These are phyloP conservation scores for Boletus rufocinnamomeus DNA, from an alignment of 768 basidiomycete genomes.

Conservation along the genomic window DNA sequence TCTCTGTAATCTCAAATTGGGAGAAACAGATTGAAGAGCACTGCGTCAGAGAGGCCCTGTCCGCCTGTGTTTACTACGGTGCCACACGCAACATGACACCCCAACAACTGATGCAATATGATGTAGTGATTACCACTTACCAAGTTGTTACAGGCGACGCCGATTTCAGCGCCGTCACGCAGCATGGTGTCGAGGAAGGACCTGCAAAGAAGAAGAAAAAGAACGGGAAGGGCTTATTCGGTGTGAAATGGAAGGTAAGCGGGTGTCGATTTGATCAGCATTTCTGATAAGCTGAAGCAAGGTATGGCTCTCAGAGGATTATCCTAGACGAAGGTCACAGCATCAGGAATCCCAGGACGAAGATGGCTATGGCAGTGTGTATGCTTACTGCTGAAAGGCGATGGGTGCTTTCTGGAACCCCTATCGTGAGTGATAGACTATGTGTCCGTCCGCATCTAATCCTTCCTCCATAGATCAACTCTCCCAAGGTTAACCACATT, in stretches of 20 bases:
- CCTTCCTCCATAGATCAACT: constrained; percentile 60
- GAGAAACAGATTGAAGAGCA: constrained; percentile 83
- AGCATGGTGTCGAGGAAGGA: constrained; percentile 21
- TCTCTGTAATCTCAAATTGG: constrained; percentile 88
- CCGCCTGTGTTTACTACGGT: constrained; percentile 71
- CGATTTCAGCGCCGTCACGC: constrained; percentile 23
- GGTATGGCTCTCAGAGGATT: constrained; percentile 51
- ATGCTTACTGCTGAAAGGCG: constrained; percentile 68
- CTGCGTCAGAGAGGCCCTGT: constrained; percentile 52
- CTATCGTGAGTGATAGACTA: constrained; percentile 63
- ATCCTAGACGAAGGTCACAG: constrained; percentile 89
- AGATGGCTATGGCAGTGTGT: constrained; percentile 73
- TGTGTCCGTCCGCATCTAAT: not conserved
- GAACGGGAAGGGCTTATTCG: constrained; percentile 57
- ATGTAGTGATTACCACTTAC: constrained; percentile 85
- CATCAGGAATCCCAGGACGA: constrained; percentile 84
- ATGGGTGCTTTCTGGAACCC: constrained; percentile 84
- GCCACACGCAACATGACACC: constrained; percentile 58
- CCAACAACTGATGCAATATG: constrained; percentile 62
- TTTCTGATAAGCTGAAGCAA: not conserved
- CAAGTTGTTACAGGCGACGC: constrained; percentile 65
- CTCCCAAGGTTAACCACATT: constrained; percentile 53
- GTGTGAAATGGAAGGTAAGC: constrained; percentile 78
- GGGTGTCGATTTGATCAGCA: not conserved
- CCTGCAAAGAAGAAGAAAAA: constrained; percentile 59